Conservation (phyloP, 495 filamentous ascomycete genomes). For the Daldinia vernicosa region DNA sequence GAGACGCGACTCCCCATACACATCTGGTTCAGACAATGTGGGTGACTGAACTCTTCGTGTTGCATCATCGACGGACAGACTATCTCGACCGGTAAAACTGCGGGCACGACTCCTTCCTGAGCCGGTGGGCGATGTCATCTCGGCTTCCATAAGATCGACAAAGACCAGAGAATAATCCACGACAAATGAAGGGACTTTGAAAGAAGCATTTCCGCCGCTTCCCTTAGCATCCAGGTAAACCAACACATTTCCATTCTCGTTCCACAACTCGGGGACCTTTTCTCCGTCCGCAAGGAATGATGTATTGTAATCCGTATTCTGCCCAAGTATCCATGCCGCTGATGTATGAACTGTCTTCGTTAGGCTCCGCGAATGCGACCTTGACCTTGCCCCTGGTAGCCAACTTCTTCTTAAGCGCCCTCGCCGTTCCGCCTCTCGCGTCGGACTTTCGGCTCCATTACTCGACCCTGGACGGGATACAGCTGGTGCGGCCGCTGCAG, state of each 20-base stretch:
- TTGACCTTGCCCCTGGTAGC: constrained; percentile 56
- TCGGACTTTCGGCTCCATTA: constrained; percentile 49
- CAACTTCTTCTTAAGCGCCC: constrained; percentile 53
- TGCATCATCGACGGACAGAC: constrained; percentile 50
- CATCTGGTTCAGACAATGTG: constrained; percentile 48
- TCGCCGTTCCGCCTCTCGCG: constrained; percentile 41
- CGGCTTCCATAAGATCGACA: constrained; percentile 72
- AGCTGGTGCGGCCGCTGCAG: constrained; percentile 22
- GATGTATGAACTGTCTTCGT: constrained; percentile 35
- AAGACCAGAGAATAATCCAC: constrained; percentile 77
- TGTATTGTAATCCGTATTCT: constrained; percentile 70
- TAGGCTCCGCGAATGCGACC: constrained; percentile 51
- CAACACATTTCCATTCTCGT: constrained; percentile 80
- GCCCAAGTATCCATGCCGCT: constrained; percentile 69
- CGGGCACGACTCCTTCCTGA: constrained; percentile 53
- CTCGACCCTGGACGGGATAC: constrained; percentile 43
- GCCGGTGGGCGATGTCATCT: constrained; percentile 54
- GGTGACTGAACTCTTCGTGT: constrained; percentile 55
- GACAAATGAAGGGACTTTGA: constrained; percentile 76
- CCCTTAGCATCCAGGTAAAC: constrained; percentile 81
- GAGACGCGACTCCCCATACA: constrained; percentile 67
- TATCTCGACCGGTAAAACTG: constrained; percentile 54
- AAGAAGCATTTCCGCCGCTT: constrained; percentile 74
- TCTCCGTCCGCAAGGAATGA: constrained; percentile 65
- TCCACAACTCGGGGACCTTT: constrained; percentile 87